Conservation (phyloP, 2,329 filamentous ascomycete species). For the Leptographium radiaticola region DNA sequence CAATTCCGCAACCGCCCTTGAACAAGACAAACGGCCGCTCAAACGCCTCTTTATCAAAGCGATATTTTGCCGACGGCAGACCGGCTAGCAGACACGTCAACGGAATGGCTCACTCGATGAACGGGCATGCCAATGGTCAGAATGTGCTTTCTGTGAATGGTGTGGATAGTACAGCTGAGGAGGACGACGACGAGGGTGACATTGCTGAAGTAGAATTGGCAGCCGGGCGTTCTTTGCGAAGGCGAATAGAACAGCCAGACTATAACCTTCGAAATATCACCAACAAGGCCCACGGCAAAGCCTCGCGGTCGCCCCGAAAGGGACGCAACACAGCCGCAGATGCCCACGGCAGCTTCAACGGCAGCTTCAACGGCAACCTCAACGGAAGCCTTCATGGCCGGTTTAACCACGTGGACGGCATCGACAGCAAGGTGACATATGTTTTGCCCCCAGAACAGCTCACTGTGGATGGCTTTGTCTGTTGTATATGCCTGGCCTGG, state of each 20-base stretch:
- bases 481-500: slow-evolving; percentile 34
- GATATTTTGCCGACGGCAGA: neutral
- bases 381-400: neutral
- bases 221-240: slow-evolving; percentile 36
- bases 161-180: slow-evolving; percentile 15
- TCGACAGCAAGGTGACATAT: slow-evolving; percentile 28
- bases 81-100: slow-evolving; percentile 8
- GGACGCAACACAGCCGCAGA: neutral
- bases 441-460: slow-evolving; percentile 30
- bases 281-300: slow-evolving; percentile 42
- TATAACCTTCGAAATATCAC: slow-evolving; percentile 49
- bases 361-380: slow-evolving; percentile 10
- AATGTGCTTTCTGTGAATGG: slow-evolving; percentile 7
- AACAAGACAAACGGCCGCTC: neutral
- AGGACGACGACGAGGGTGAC: slow-evolving; percentile 24
- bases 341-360: slow-evolving; percentile 21
- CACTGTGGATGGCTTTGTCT: slow-evolving; percentile 34
- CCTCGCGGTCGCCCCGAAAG: slow-evolving; percentile 20
- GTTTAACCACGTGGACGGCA: slow-evolving; percentile 3
- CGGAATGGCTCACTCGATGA: slow-evolving; percentile 1
- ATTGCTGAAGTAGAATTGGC: slow-evolving; percentile 20
- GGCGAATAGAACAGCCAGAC: slow-evolving; percentile 32
- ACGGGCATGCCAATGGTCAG: neutral
- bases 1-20: slow-evolving; percentile 1
- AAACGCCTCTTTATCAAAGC: slow-evolving; percentile 5